Evolutionary conservation across 352 stramenopile genomes (phyloP), one percentile per base, ranked within the genome.

Genomic region (Achlya hypogyna): DNA sequence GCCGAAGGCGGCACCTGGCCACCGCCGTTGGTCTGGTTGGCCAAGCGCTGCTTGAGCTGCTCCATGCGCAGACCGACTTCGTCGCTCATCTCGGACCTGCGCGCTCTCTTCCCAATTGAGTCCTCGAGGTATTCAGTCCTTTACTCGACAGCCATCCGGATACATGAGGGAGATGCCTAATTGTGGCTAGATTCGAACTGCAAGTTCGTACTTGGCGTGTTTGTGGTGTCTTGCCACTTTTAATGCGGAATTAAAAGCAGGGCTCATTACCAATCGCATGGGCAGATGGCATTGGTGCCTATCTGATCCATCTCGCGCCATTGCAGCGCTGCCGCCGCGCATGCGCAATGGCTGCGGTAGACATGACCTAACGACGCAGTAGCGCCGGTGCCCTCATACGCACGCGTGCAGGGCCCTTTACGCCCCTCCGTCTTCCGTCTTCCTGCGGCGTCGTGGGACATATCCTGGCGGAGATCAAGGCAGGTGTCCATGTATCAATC

Each of bases 61-160:
- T 60, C 52, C 52, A 60, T 60, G 52, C 52, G 35, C 38, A 52
- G 54, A 27, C 38, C 47, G 12, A 64, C 31, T 9, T 64, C 54
- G 32, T 64, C 54, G 4, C 35, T 29, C 54, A 64, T 64, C 2
- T 45, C 6, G 38, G 38, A 3, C 38, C n/a, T 45, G 12, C 2
- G 38, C 12, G 38, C 38, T 45, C 38, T 45, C 38, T 45, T 45
- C n/a, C 12, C 38, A 45, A 45, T 45, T 45, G 38, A 10, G 38
- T 45, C 38, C 12, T 45, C 38, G 14, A 16, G 14, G 38, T 45
- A 45, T 45, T 45, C 38, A 45, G 38, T 45, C 38, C 38, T 45
- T 45, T 10, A 3, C 2, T 45, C n/a, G n/a, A n/a, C n/a, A n/a
- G n/a, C n/a, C n/a, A 45, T 45, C 38, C 38, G 38, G 38, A 45